Evolutionary conservation across 176 grass and related monocot genomes (phyloP).

Genomic region (Lolium perenne): DNA sequence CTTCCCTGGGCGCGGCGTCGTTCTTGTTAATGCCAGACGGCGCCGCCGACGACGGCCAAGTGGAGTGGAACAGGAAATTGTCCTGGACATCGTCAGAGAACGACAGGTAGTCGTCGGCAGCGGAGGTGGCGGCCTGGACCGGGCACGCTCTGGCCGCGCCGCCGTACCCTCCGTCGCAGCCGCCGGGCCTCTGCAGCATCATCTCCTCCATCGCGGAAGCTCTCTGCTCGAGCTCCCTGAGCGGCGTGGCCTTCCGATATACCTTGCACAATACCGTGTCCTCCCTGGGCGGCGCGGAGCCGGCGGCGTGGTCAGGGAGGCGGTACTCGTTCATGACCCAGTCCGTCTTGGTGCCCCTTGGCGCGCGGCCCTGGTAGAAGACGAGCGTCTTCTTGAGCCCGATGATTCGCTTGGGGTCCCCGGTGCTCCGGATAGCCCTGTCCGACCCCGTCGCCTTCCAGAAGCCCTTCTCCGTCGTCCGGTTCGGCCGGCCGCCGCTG

Average conservation of each 20-base stretch:
- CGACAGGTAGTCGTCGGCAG: conserved; percentile 42
- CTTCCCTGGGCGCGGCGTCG: conserved; percentile 19
- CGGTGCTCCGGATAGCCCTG: conserved; percentile 45
- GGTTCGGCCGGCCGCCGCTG: conserved; percentile 77
- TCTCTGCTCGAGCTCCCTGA: conserved; percentile 84
- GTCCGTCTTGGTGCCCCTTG: conserved; percentile 76
- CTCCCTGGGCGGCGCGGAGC: conserved; percentile 43
- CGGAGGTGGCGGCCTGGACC: background rate
- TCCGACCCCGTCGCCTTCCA: conserved; percentile 98
- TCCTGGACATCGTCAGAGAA: conserved; percentile 53
- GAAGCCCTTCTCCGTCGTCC: conserved; percentile 83
- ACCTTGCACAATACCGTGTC: conserved; percentile 92
- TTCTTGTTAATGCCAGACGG: background rate
- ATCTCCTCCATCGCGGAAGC: conserved; percentile 58
- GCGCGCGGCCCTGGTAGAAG: conserved; percentile 86
- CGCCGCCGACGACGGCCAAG: conserved; percentile 1
- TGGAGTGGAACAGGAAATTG: conserved; percentile 30
- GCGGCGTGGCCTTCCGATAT: conserved; percentile 81
- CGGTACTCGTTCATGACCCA: conserved; percentile 99
- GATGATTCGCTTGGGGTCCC: conserved; percentile 67
- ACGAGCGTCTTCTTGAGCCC: conserved; percentile 96
- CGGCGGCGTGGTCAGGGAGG: conserved; percentile 44
- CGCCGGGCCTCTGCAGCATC: conserved; percentile 47
- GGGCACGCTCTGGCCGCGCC: conserved; percentile 16
- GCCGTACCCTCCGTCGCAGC: background rate